A percentile compares a stretch with the other conserved stretches of the same genome.
Evolutionary conservation across 2,329 filamentous ascomycete species (phyloP).

Genomic region (Trichocomaceae sp.): DNA sequence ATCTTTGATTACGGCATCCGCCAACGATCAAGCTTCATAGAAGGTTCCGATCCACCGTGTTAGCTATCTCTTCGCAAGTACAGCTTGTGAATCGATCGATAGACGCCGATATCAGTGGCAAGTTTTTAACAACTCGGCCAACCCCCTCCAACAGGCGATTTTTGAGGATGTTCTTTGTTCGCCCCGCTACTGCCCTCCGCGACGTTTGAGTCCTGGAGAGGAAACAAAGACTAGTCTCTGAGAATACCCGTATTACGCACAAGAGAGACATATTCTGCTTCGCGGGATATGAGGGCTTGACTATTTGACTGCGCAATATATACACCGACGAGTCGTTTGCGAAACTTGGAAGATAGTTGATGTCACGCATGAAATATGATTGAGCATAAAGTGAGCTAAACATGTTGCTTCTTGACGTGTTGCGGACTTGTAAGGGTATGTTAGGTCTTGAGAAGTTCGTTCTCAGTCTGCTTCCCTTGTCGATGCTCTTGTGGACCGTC

Average conservation of each 20-base stretch:
- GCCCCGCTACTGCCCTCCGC: conserved; percentile 60
- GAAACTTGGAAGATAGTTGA: conserved; percentile 13
- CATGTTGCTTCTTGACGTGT: background rate
- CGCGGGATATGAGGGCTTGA: conserved; percentile 23
- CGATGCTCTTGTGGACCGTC: conserved; percentile 1
- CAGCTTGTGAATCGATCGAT: conserved; percentile 47
- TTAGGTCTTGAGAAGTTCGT: conserved; percentile 6
- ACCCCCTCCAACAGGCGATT: conserved; percentile 56
- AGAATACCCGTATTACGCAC: conserved; percentile 77
- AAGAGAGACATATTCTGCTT: conserved; percentile 52
- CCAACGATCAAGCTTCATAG: conserved; percentile 45
- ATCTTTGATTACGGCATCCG: conserved; percentile 49
- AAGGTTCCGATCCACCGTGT: conserved; percentile 58
- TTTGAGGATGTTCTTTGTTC: conserved; percentile 97
- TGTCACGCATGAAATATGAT: conserved; percentile 8
- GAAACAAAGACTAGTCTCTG: conserved; percentile 93
- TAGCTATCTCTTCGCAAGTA: conserved; percentile 55
- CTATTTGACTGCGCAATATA: conserved; percentile 19
- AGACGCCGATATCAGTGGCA: conserved; percentile 48
- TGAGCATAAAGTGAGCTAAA: background rate
- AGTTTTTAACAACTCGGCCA: conserved; percentile 22
- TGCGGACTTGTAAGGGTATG: background rate
- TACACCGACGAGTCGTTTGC: conserved; percentile 6
- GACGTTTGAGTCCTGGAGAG: conserved; percentile 49
- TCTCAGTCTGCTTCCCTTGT: conserved; percentile 4